phyloP scores from a whole-genome alignment of 2,329 filamentous ascomycete genomes.

The Coccinonectria pachysandricola region DNA sequence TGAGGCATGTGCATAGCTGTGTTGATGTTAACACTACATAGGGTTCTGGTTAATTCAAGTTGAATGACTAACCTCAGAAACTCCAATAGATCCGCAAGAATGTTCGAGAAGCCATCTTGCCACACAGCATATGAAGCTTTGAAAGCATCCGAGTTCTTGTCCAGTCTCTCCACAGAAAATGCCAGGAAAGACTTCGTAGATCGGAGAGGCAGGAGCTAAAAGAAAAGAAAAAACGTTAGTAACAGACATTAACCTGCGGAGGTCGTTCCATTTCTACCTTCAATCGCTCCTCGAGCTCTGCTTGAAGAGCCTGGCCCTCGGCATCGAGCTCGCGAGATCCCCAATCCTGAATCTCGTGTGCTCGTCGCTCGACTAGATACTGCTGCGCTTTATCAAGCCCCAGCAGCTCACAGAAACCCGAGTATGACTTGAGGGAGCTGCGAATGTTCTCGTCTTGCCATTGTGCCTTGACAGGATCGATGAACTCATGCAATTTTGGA shows the following conservation, averaged over 20 bases:
- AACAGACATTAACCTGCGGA: no score
- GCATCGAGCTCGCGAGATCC: constrained; percentile 63
- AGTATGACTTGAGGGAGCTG: constrained; percentile 60
- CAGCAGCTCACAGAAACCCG: constrained; percentile 68
- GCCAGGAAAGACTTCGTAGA: constrained; percentile 87
- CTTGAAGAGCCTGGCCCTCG: constrained; percentile 70
- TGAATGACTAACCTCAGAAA: constrained; percentile 52
- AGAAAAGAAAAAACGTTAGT: background rate
- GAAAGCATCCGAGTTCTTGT: constrained; percentile 62
- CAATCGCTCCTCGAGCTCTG: constrained; percentile 65
- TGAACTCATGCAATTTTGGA: constrained; percentile 62
- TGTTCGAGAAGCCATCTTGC: constrained; percentile 69
- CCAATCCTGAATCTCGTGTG: constrained; percentile 76
- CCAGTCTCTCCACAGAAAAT: constrained; percentile 82
- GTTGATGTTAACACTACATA: constrained; percentile 4
- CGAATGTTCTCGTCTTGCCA: constrained; percentile 69
- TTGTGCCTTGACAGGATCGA: constrained; percentile 68
- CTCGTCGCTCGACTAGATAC: constrained; percentile 64
- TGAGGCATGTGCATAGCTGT: constrained; percentile 77
- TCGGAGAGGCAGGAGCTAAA: constrained; percentile 62
- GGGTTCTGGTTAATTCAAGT: background rate
- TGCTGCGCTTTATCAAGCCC: constrained; percentile 70
- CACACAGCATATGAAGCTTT: constrained; percentile 72
- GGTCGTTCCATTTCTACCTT: constrained; percentile 36
- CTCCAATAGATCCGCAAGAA: constrained; percentile 78